Base-by-base conservation (phyloP, 495 filamentous ascomycete genomes). In the Xylaria castorea region DNA sequence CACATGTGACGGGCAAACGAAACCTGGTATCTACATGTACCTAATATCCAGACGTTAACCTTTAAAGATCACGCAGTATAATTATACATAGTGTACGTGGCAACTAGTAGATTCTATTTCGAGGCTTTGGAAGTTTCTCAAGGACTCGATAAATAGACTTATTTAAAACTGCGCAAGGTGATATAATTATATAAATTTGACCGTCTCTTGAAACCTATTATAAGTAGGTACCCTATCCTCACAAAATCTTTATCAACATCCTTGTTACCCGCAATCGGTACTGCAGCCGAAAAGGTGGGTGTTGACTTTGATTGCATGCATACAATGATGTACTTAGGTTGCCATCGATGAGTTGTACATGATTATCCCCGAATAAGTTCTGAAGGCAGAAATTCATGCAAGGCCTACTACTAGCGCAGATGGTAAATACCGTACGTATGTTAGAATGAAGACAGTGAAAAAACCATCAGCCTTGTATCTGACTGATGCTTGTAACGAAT, bases 231-330 rank as follows among this genome's bases (percentile, higher is more conserved):
- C 18, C 14, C n/a, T 38, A 34, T 38, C 34, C 18, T 38, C 58
- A 36, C 58, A 22, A 22, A 61, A 61, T 32, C 58, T 61, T 38
- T 61, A 61, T 61, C 58, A 66, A 51, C 25, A 66, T 27, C 64
- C 64, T 44, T 66, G 64, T 51, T 44, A 51, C 27, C 40, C 46
- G 40, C 61, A 63, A 42, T 42, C 38, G 61, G 38, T 38, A 63
- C 22, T 63, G 61, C 61, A 63, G 9, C 38, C 36, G 60, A 12
- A 32, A 20, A 38, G 53, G 53, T 16, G 53, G 53, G 53, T 27
- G 27, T 57, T 32, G 2, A 57, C 53, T 16, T 32, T 30, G 27
- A 57, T 11, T 57, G 53, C 53, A 57, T 57, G 53, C 25, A 32
- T 57, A 8, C 27, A 8, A 25, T 25, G 5, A 25, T 57, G 53